Evolutionary conservation across 2,329 filamentous ascomycete genomes (phyloP).

Genomic region (Claviceps monticola): DNA sequence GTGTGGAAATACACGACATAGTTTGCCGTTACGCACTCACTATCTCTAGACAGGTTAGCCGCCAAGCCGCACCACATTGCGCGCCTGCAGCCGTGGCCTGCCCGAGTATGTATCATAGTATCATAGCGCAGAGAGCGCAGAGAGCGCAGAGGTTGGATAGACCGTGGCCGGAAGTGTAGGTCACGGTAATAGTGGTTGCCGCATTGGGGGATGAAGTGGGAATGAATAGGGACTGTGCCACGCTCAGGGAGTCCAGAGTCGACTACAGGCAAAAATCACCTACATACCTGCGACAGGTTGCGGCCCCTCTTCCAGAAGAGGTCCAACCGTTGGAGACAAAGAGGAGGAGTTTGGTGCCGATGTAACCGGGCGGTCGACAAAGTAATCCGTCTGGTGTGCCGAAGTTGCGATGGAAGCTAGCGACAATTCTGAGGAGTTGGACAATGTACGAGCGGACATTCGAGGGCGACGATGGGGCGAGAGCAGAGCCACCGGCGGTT

Average conservation of each 20-base stretch:
- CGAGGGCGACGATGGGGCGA: conserved; percentile 29
- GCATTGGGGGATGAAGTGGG: not conserved
- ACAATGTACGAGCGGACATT: conserved; percentile 29
- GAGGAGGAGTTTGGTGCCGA: conserved; percentile 18
- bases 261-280: not conserved
- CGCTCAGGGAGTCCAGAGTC: not conserved
- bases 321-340: conserved; percentile 6
- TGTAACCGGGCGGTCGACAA: conserved; percentile 14
- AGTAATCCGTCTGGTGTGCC: conserved; percentile 14
- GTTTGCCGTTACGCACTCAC: too few species aligned
- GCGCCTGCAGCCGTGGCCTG: not conserved
- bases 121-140: not conserved
- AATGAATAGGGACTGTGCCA: not conserved
- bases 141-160: not conserved
- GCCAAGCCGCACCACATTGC: too few species aligned
- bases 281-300: not conserved
- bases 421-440: conserved; percentile 33
- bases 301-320: conserved; percentile 1
- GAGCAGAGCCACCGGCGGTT: conserved; percentile 29
- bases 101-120: too few species aligned
- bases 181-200: not conserved
- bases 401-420: conserved; percentile 13
- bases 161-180: not conserved
- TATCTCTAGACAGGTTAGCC: too few species aligned
- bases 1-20: not conserved